Percentiles rank a stretch among this genome's conserved stretches.
Evolutionary conservation across 2,329 filamentous ascomycete species (phyloP).

Genomic region (Fonsecaea erecta): DNA sequence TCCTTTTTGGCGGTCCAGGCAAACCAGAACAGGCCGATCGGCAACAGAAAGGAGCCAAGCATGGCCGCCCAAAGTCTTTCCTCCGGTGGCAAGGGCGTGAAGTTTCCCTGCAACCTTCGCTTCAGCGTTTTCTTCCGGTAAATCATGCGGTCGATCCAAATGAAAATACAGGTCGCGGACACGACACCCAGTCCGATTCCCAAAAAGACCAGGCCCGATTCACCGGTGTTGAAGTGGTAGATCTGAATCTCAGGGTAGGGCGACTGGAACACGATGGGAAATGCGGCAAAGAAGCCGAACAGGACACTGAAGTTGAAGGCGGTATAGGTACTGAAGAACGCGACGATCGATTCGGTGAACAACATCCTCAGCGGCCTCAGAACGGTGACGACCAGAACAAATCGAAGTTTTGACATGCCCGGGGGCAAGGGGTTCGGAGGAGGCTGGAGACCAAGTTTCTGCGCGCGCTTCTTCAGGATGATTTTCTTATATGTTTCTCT

Average conservation of each 20-base stretch:
- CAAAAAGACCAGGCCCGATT: conserved; percentile 77
- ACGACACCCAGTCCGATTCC: conserved; percentile 76
- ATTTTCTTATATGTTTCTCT: conserved; percentile 72
- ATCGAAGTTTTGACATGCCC: conserved; percentile 53
- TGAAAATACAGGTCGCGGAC: conserved; percentile 49
- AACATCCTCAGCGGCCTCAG: conserved; percentile 66
- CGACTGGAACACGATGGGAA: conserved; percentile 75
- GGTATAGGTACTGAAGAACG: conserved; percentile 71
- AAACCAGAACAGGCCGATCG: conserved; percentile 55
- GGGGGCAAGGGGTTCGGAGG: conserved; percentile 71
- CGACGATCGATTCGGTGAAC: conserved; percentile 71
- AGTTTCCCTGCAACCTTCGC: conserved; percentile 22
- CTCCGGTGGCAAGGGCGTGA: conserved; percentile 50
- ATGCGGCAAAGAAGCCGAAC: conserved; percentile 84
- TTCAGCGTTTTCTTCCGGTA: conserved; percentile 33
- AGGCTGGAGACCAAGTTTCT: conserved; percentile 60
- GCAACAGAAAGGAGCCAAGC: conserved; percentile 55
- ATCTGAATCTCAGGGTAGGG: conserved; percentile 47
- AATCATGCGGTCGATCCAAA: conserved; percentile 32
- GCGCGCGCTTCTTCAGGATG: conserved; percentile 65
- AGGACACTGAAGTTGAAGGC: conserved; percentile 77
- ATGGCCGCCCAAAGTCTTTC: conserved; percentile 55
- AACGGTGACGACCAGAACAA: conserved; percentile 46
- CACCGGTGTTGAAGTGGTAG: conserved; percentile 69
- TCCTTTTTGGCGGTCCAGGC: conserved; percentile 49